phyloP scores from a whole-genome alignment of 306 rosid genomes.

The Potentilla sterilis region DNA sequence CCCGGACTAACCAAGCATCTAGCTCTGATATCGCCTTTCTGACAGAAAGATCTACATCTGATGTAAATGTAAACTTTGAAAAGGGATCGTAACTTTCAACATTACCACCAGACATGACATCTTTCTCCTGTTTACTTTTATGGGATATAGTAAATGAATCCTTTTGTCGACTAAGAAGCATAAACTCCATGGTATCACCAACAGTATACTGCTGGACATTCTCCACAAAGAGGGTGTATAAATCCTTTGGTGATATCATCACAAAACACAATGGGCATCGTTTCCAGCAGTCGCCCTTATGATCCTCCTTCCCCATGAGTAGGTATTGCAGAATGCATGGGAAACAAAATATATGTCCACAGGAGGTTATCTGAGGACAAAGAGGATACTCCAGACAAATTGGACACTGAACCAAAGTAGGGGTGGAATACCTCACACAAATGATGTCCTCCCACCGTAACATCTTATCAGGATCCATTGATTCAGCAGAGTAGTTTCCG shows the following conservation, averaged over 20 bases:
- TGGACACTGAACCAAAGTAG: conserved; percentile 79
- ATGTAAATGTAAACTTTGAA: conserved; percentile 82
- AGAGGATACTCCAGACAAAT: conserved; percentile 91
- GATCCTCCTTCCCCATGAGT: conserved; percentile 85
- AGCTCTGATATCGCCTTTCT: conserved; percentile 78
- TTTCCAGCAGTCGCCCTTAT: conserved; percentile 89
- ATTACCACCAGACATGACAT: conserved; percentile 21
- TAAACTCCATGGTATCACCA: conserved; percentile 66
- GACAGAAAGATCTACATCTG: conserved; percentile 83
- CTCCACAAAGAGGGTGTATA: conserved; percentile 74
- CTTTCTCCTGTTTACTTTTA: conserved; percentile 48
- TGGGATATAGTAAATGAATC: conserved; percentile 50
- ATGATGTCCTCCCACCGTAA: conserved; percentile 92
- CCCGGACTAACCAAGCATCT: conserved; percentile 87
- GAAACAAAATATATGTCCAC: conserved; percentile 95
- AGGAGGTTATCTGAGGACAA: conserved; percentile 92
- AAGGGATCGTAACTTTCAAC: conserved; percentile 57
- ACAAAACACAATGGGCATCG: conserved; percentile 92
- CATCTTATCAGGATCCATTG: conserved; percentile 93
- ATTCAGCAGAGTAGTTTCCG: conserved; percentile 56
- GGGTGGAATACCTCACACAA: conserved; percentile 74
- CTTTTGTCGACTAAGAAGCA: conserved; percentile 65
- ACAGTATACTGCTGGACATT: conserved; percentile 59
- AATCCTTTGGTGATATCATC: conserved; percentile 78
- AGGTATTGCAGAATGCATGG: conserved; percentile 85